These are phyloP conservation scores for Populus deltoides DNA, from an alignment of 345 rosid genomes.

Conservation along the genomic window DNA sequence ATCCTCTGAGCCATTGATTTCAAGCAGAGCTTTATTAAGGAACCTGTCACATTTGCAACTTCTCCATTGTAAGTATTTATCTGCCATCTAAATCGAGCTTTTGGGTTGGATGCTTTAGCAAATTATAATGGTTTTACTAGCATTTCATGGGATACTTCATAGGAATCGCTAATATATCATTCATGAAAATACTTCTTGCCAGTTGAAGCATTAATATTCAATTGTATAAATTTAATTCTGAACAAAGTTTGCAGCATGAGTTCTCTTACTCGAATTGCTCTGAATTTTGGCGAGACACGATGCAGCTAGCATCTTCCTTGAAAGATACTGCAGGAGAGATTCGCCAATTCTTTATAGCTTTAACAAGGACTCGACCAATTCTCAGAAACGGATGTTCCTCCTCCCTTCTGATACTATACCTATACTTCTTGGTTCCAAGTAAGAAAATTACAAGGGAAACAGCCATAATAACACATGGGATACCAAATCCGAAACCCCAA, in stretches of 20 bases:
- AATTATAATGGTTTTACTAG: no score
- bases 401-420: background rate
- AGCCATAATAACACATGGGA: conserved; percentile 25
- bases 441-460: conserved; percentile 6
- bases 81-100: no score
- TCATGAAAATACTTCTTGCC: background rate
- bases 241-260: background rate
- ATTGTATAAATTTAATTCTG: background rate
- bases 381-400: background rate
- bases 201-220: background rate
- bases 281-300: background rate
- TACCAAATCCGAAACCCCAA: conserved; percentile 30
- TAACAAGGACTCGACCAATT: background rate
- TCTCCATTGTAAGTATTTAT: no score
- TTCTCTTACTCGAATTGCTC: conserved; percentile 26
- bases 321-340: no score
- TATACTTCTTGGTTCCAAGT: conserved; percentile 7
- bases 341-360: conserved; percentile 13
- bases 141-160: no score
- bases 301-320: conserved; percentile 5
- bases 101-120: no score
- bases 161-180: background rate
- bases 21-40: background rate
- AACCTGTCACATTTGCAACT: background rate
- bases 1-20: background rate